Base-by-base conservation (phyloP, 768 basidiomycete genomes). In the Russula brevipes region DNA sequence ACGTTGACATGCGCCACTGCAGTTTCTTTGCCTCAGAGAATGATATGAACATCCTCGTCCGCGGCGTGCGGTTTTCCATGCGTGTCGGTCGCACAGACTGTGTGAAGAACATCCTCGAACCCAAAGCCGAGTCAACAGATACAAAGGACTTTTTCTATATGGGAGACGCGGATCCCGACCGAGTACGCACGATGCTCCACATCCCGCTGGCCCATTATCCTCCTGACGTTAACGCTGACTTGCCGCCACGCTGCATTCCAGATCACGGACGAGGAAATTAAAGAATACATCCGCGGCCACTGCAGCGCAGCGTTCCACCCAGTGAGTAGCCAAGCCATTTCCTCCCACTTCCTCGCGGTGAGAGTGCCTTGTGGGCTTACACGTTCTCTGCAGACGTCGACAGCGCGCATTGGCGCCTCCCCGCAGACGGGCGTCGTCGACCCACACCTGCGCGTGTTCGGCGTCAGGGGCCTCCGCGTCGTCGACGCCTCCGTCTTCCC, bases 391-490 rank as follows among this genome's bases (percentile, higher is more conserved):
- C 52, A 64, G 61, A 64, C 57, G 47, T 64, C 66, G 36, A 66
- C 66, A 5, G 63, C 63, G 17, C 62, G 62, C 17, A 56, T 66
- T 5, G 54, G 64, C 14, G 41, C 63, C 17, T 59, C 57, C 6
- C 33, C 63, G 4, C 47, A 59, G 36, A 59, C 47, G 9, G 80
- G 80, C 38, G 78, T 80, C 14, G 79, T 81, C 61, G 77, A 78
- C 63, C 72, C 75, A 44, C 68, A 72, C 41, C 64, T 78, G 19
- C 66, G 72, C 9, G 80, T 81, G 0, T 76, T 80, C 65, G 79
- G 80, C n/a, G 72, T 76, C n/a, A 54, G 64, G 47, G 77, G 78
- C 65, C 68, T 81, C 31, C 72, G 79, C 57, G 75, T 76, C 57
- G 69, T 71, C 59, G 75, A 76, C 49, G 66, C 66, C 10, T 65